Evolutionary conservation across 441 rosid species (phyloP).

Genomic region (Kokia cookei): DNA sequence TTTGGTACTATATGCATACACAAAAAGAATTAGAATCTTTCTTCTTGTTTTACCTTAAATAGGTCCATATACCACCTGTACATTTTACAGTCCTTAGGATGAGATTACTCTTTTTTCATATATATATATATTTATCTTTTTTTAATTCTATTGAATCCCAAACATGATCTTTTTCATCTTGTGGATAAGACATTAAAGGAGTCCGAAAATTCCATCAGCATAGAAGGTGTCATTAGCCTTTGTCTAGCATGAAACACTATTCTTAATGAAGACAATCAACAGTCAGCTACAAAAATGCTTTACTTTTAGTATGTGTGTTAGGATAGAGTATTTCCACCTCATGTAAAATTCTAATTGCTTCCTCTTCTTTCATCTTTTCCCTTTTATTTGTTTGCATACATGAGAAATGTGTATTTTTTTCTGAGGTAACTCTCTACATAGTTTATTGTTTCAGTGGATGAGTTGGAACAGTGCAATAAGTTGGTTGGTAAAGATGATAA

Average conservation of each 20-base stretch:
- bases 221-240: background rate
- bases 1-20: background rate
- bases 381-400: background rate
- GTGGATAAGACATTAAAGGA: background rate
- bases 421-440: constrained; percentile 8
- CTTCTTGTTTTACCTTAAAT: background rate
- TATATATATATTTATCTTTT: no score
- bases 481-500: constrained; percentile 68
- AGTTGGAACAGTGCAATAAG: constrained; percentile 82
- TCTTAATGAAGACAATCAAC: background rate
- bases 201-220: background rate
- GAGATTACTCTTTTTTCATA: background rate
- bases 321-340: background rate
- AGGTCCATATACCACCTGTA: background rate
- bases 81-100: background rate
- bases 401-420: background rate
- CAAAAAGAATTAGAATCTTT: background rate
- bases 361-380: background rate
- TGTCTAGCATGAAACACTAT: background rate
- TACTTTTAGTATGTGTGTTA: background rate
- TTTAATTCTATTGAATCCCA: background rate
- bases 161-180: background rate
- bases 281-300: background rate
- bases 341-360: background rate
- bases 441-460: constrained; percentile 53